Evolutionary conservation across 2,329 filamentous ascomycete genomes (phyloP), one percentile per base, ranked within the genome.

Genomic region (Alternaria arborescens): DNA sequence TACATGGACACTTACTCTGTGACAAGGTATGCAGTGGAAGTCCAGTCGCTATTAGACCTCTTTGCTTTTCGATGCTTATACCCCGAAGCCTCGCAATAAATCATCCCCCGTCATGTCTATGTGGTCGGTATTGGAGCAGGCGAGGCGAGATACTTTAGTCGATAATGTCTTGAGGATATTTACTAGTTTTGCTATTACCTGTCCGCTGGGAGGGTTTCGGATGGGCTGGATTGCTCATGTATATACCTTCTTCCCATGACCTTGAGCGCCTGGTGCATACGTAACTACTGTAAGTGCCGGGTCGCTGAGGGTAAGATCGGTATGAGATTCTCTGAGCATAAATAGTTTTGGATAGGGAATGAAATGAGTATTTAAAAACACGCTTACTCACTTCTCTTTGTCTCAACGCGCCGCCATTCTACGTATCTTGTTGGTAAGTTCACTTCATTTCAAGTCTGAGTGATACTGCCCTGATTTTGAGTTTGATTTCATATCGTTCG

Each of bases 161-260:
- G 62, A 68, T 70, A 71, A 71, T 70, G 67, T 71, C 68, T 70
- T 65, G 68, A 71, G 61, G 67, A 70, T 70, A 62, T 68, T 71
- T 61, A 30, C 34, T 40, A 53, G 43, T 36, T 58, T 52, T 60
- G 60, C 54, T 57, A 40, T 42, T 58, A 57, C 60, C 55, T 54
- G 58, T 66, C 61, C 62, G 61, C 64, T 69, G 64, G 55, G 62
- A 65, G 50, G 67, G 26, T 48, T 54, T 64, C 61, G 65, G 66
- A 69, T 64, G 44, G 65, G 43, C 52, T 60, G 52, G 52, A 55
- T 36, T 38, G 44, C 22, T 36, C 46, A 50, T 38, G 46, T 7
- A 50, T 43, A 20, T 38, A 14, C 44, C 55, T 60, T 48, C 14
- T 52, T 52, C 51, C 20, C 42, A 18, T 52, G 12, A 32, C 18